Evolutionary conservation across 2,329 filamentous ascomycete species (phyloP).

Genomic region (Mollisiaceae sp.): DNA sequence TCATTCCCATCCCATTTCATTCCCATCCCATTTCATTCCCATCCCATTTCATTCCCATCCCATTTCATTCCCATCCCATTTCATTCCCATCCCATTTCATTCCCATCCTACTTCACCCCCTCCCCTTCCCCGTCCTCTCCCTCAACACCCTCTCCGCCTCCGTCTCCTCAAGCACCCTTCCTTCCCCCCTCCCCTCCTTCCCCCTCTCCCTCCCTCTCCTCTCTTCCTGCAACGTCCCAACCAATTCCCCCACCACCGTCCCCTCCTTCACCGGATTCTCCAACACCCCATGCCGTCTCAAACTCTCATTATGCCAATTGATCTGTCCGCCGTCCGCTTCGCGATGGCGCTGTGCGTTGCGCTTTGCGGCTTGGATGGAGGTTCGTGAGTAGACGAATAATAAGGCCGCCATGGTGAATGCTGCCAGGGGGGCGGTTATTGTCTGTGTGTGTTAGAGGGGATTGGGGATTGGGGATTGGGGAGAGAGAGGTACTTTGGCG

Average conservation of each 20-base stretch:
- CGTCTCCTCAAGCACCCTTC: constrained; percentile 26
- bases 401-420: constrained; percentile 59
- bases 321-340: constrained; percentile 62
- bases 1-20: neutral
- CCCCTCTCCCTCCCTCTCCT: constrained; percentile 16
- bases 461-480: too few relatives aligned
- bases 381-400: constrained; percentile 65
- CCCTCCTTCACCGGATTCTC: constrained; percentile 46
- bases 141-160: constrained; percentile 34
- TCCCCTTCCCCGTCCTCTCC: constrained; percentile 28
- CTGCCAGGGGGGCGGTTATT: constrained; percentile 55
- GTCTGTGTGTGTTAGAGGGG: constrained; percentile 28
- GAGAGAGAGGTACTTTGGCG: constrained; percentile 20
- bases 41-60: neutral
- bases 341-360: constrained; percentile 64
- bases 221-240: constrained; percentile 30
- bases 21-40: neutral
- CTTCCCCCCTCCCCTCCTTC: neutral
- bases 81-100: neutral
- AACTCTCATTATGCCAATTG: constrained; percentile 58
- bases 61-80: neutral
- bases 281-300: constrained; percentile 56
- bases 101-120: neutral
- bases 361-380: constrained; percentile 68
- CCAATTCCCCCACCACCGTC: constrained; percentile 43